phyloP scores from a whole-genome alignment of 2,329 filamentous ascomycete genomes.

The Furcasterigmium furcatum region DNA sequence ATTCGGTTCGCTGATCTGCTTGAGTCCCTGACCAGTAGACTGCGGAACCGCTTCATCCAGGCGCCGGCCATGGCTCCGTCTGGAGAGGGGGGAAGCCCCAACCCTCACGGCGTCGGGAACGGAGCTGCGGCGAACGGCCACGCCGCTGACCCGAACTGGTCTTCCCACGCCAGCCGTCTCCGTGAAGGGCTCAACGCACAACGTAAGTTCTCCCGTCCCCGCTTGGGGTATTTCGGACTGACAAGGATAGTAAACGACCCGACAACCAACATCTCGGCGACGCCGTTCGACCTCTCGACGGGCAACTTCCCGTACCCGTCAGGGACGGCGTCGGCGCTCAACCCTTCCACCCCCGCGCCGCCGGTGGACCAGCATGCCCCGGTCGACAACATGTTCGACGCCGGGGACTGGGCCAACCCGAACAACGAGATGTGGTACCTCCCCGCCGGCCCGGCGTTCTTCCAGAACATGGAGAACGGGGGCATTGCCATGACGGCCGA shows the following conservation, averaged over 20 bases:
- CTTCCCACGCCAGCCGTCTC: slow-evolving; percentile 32
- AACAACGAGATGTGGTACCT: slow-evolving; percentile 66
- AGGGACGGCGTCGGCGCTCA: slow-evolving; percentile 43
- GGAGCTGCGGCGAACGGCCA: slow-evolving; percentile 5
- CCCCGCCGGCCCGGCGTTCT: slow-evolving; percentile 60
- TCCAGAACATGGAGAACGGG: slow-evolving; percentile 60
- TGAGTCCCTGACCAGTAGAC: slow-evolving; percentile 71
- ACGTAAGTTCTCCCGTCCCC: slow-evolving; percentile 20
- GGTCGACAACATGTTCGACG: slow-evolving; percentile 40
- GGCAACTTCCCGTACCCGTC: slow-evolving; percentile 52
- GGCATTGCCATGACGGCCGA: slow-evolving; percentile 65
- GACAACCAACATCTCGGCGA: slow-evolving; percentile 56
- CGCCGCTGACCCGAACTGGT: slow-evolving; percentile 13
- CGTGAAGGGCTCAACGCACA: slow-evolving; percentile 35
- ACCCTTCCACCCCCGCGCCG: slow-evolving; percentile 46
- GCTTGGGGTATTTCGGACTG: not conserved
- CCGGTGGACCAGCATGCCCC: slow-evolving; percentile 22
- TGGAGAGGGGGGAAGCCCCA: slow-evolving; percentile 38
- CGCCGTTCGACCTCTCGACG: slow-evolving; percentile 55
- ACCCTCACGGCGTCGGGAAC: slow-evolving; percentile 18
- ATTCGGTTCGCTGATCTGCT: slow-evolving; percentile 80
- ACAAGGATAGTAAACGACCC: slow-evolving; percentile 14
- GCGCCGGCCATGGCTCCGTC: slow-evolving; percentile 47
- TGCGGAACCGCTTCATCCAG: slow-evolving; percentile 72
- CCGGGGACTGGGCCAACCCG: slow-evolving; percentile 48